Percentiles rank a stretch among this genome's conserved stretches.
These are phyloP conservation scores for Dictyostelium brefeldianum DNA, from an alignment of 78 protist genomes.

Conservation along the genomic window DNA sequence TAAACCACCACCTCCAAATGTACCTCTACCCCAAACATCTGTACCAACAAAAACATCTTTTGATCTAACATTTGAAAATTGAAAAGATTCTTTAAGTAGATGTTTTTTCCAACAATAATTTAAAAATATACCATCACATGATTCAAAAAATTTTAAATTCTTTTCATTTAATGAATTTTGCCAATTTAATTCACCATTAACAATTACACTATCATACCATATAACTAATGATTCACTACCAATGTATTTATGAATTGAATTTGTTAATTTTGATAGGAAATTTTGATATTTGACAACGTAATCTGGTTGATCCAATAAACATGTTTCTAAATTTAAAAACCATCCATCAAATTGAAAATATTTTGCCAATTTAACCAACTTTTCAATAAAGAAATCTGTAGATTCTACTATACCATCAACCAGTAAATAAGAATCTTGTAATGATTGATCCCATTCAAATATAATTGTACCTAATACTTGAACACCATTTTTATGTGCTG, in stretches of 20 bases:
- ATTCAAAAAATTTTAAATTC: constrained; percentile 79
- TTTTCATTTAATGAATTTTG: constrained; percentile 86
- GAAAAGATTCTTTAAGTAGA: not conserved
- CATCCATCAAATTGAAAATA: constrained; percentile 92
- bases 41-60: constrained; percentile 88
- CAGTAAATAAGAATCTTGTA: not conserved
- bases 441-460: constrained; percentile 93
- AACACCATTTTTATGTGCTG: constrained; percentile 86
- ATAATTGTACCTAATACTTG: constrained; percentile 89
- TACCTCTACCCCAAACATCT: constrained; percentile 89
- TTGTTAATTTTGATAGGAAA: not conserved
- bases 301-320: not conserved
- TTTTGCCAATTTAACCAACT: constrained; percentile 25
- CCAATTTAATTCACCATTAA: constrained; percentile 86
- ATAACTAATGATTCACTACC: constrained; percentile 20
- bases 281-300: not conserved
- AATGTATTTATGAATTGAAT: not conserved
- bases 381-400: not conserved
- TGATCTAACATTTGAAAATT: not conserved
- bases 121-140: constrained; percentile 89
- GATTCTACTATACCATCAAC: constrained; percentile 30
- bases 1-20: constrained; percentile 46
- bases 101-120: constrained; percentile 88
- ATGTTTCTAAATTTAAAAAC: constrained; percentile 91
- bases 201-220: constrained; percentile 90